Conservation (phyloP, 208 protist genomes). For the Leishmania lainsoni region DNA sequence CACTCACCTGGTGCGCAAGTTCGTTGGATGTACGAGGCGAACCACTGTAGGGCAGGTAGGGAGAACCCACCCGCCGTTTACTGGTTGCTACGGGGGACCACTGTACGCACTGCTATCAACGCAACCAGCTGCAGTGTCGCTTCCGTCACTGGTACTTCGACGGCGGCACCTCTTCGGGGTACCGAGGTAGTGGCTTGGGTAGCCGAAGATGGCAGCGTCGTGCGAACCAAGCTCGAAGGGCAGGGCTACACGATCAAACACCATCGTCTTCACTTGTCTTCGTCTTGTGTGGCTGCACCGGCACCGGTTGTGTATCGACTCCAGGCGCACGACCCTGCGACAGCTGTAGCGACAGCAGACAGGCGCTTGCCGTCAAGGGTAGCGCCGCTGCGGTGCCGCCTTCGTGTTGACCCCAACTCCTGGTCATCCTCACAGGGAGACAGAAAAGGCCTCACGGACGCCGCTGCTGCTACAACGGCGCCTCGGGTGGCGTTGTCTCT, state of each 20-base stretch:
- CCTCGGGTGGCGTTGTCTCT: not conserved
- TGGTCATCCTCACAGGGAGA: not conserved
- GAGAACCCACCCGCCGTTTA: slow-evolving; percentile 68
- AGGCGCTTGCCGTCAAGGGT: slow-evolving; percentile 15
- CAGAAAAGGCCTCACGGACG: not conserved
- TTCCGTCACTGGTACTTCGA: not conserved
- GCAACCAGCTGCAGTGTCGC: not conserved
- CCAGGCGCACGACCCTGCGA: not conserved
- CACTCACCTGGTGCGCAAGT: slow-evolving; percentile 30
- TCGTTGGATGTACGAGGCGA: slow-evolving; percentile 46
- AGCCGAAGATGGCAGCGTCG: slow-evolving; percentile 68
- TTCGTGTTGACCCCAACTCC: slow-evolving; percentile 2
- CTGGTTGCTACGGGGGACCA: slow-evolving; percentile 43
- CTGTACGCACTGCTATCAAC: not conserved
- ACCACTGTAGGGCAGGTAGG: slow-evolving; percentile 19
- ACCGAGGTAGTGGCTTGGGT: slow-evolving; percentile 57
- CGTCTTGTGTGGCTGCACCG: slow-evolving; percentile 23
- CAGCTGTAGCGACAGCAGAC: slow-evolving; percentile 4
- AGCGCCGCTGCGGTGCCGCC: slow-evolving; percentile 21
- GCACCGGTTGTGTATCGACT: slow-evolving; percentile 42
- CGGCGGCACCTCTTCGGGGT: not conserved
- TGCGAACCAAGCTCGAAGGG: slow-evolving; percentile 36
- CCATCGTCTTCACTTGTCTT: slow-evolving; percentile 22
- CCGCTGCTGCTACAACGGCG: not conserved
- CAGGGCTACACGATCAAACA: slow-evolving; percentile 62